Conservation (phyloP, 2,329 filamentous ascomycete species). For the Penicillium sumatraense region DNA sequence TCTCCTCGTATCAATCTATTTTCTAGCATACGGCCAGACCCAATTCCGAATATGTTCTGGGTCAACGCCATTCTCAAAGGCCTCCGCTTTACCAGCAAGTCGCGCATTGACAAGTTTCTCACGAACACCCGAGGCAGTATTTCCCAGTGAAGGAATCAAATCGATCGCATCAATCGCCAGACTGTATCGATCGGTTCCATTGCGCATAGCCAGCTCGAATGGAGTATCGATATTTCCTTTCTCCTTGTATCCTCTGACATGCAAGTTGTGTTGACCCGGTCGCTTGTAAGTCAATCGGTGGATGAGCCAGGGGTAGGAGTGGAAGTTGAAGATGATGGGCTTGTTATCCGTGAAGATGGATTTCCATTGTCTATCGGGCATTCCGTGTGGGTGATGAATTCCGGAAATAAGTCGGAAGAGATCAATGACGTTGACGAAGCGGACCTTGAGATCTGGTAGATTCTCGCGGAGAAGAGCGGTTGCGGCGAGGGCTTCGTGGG, state of each 20-base stretch:
- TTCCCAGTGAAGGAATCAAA: slow-evolving; percentile 64
- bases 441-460: slow-evolving; percentile 73
- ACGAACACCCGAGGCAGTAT: slow-evolving; percentile 65
- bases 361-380: slow-evolving; percentile 68
- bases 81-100: slow-evolving; percentile 66
- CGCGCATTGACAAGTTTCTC: slow-evolving; percentile 69
- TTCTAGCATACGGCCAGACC: slow-evolving; percentile 60
- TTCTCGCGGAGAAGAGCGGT: slow-evolving; percentile 73
- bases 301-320: slow-evolving; percentile 80
- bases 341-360: slow-evolving; percentile 73
- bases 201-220: slow-evolving; percentile 76
- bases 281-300: slow-evolving; percentile 78
- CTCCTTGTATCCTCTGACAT: slow-evolving; percentile 79
- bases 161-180: slow-evolving; percentile 79
- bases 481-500: slow-evolving; percentile 74
- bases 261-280: slow-evolving; percentile 68
- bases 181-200: slow-evolving; percentile 76
- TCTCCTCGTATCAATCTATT: background rate
- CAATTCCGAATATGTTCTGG: slow-evolving; percentile 68
- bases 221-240: slow-evolving; percentile 86
- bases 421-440: slow-evolving; percentile 80
- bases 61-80: slow-evolving; percentile 73
- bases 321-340: slow-evolving; percentile 82
- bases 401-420: slow-evolving; percentile 78
- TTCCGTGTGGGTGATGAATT: slow-evolving; percentile 73